Percentiles rank a stretch among this genome's conserved stretches.
Evolutionary conservation across 2,329 filamentous ascomycete species (phyloP).

Genomic region (Alternaria sp.): DNA sequence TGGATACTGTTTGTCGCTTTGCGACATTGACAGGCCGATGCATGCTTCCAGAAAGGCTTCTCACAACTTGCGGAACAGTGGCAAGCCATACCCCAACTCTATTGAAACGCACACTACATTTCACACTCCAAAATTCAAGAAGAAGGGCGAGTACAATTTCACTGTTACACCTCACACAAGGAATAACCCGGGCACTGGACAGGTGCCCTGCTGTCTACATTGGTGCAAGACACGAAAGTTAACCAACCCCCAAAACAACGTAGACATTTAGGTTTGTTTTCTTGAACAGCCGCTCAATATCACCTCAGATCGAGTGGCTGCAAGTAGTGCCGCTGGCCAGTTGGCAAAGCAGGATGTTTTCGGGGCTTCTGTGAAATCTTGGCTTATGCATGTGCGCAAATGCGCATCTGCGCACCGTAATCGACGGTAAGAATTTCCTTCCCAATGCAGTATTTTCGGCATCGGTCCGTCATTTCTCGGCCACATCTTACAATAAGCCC

Average conservation of each 20-base stretch:
- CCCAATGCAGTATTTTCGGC: conserved; percentile 2
- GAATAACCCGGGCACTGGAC: not conserved
- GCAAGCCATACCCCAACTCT: not conserved
- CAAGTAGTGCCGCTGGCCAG: not conserved
- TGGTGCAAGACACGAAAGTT: not conserved
- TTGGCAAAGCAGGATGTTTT: not conserved
- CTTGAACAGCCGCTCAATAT: not conserved
- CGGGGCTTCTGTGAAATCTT: not conserved
- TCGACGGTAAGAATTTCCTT: conserved; percentile 4
- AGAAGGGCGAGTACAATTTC: not conserved
- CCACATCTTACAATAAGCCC: not conserved
- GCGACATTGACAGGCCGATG: not conserved
- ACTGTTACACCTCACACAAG: not conserved
- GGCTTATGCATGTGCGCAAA: conserved; percentile 4
- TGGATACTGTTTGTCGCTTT: too few species aligned
- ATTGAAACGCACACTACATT: not conserved
- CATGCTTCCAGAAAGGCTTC: not conserved
- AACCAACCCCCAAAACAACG: not conserved
- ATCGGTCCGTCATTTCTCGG: not conserved
- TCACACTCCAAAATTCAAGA: not conserved
- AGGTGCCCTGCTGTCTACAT: not conserved
- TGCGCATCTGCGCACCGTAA: conserved; percentile 18
- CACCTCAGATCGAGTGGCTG: not conserved
- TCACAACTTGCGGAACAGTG: not conserved
- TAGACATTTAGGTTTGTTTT: not conserved